A percentile compares a stretch with the other conserved stretches of the same genome.
These are phyloP conservation scores for Colletotrichum chlorophyti DNA, from an alignment of 2,329 filamentous ascomycete species.

Conservation along the genomic window DNA sequence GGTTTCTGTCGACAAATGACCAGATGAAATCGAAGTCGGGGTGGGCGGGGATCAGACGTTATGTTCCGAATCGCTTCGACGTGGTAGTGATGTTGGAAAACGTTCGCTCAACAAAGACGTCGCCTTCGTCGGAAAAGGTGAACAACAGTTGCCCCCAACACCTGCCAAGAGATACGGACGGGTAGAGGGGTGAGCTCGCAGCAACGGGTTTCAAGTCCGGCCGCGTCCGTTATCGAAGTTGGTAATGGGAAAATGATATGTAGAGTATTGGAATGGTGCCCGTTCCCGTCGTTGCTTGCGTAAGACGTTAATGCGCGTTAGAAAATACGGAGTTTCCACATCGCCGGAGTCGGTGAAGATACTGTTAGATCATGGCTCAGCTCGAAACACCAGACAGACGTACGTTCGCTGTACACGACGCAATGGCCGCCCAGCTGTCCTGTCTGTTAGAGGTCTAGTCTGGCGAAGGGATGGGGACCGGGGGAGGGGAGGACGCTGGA, in stretches of 20 bases:
- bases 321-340: conserved; percentile 19
- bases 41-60: conserved; percentile 5
- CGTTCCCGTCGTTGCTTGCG: conserved; percentile 2
- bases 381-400: conserved; percentile 28
- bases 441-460: conserved; percentile 10
- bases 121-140: not conserved
- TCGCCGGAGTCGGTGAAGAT: conserved; percentile 26
- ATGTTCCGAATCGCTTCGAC: not conserved
- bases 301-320: conserved; percentile 13
- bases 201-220: conserved; percentile 3
- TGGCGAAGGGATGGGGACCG: conserved; percentile 6
- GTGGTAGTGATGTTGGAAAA: not conserved
- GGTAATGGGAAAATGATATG: not conserved
- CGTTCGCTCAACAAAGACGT: not conserved
- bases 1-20: conserved; percentile 4
- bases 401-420: conserved; percentile 23
- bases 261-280: no score
- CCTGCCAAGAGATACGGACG: conserved; percentile 12
- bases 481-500: not conserved
- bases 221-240: not conserved
- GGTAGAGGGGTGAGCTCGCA: no score
- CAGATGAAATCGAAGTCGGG: conserved; percentile 5
- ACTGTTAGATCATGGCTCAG: conserved; percentile 26
- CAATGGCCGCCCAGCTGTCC: conserved; percentile 22
- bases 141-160: conserved; percentile 2